These are phyloP conservation scores for Colletotrichum brevisporum DNA, from an alignment of 2,329 filamentous ascomycete genomes.

Conservation along the genomic window DNA sequence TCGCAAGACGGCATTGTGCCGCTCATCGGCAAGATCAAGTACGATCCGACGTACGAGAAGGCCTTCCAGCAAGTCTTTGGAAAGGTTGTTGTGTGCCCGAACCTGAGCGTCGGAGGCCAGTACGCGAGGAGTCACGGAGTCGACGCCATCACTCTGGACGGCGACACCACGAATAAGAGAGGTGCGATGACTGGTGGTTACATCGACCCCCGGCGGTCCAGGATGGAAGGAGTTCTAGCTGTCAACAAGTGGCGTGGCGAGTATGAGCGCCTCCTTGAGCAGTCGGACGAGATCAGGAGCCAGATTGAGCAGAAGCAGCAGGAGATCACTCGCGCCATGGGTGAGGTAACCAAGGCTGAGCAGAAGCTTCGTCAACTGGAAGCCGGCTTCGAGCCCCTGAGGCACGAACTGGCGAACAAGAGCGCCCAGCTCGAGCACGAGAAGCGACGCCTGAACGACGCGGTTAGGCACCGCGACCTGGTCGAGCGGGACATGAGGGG, in stretches of 20 bases:
- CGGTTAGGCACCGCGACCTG: conserved; percentile 73
- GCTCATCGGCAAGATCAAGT: conserved; percentile 87
- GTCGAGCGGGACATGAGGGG: conserved; percentile 83
- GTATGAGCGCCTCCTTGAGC: conserved; percentile 76
- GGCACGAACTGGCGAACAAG: conserved; percentile 82
- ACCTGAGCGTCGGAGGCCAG: conserved; percentile 86
- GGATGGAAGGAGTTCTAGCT: conserved; percentile 85
- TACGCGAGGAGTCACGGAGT: conserved; percentile 94
- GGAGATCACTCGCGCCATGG: conserved; percentile 88
- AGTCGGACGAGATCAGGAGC: conserved; percentile 75
- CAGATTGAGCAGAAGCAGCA: conserved; percentile 87
- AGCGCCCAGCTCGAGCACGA: conserved; percentile 81
- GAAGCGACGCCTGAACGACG: conserved; percentile 80
- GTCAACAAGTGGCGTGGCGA: conserved; percentile 82
- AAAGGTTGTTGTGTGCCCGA: conserved; percentile 94
- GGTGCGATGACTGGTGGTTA: conserved; percentile 96
- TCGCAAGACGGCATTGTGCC: conserved; percentile 80
- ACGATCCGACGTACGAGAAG: conserved; percentile 81
- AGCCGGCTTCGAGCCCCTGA: conserved; percentile 84
- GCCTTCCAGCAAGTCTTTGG: conserved; percentile 97
- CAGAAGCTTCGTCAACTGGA: conserved; percentile 84
- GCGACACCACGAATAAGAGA: conserved; percentile 94
- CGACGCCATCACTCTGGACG: conserved; percentile 93
- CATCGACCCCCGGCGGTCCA: conserved; percentile 87
- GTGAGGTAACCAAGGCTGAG: conserved; percentile 86